Evolutionary conservation across 345 rosid genomes (phyloP).

Genomic region (Murraya paniculata): DNA sequence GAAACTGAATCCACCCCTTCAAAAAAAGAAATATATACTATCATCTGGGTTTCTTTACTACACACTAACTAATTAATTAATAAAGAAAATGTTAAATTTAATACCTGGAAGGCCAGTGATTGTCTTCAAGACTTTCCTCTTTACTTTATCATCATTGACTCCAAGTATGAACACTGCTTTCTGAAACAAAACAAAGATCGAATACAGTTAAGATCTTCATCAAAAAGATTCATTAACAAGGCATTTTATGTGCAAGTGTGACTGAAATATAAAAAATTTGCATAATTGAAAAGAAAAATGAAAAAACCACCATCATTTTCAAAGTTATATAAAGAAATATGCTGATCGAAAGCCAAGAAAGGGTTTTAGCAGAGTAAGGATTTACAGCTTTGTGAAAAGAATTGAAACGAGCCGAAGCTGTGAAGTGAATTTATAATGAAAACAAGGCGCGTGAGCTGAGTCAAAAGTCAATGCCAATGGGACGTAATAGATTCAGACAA

Average conservation of each 20-base stretch:
- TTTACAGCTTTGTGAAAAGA: neutral
- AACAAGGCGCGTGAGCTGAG: neutral
- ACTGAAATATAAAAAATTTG: neutral
- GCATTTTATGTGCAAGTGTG: neutral
- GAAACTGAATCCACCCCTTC: slow-evolving; percentile 50
- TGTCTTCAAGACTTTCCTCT: slow-evolving; percentile 46
- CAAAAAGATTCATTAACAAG: too few relatives aligned
- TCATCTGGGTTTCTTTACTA: too few relatives aligned
- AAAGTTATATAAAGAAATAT: neutral
- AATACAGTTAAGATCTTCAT: neutral
- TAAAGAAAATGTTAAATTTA: neutral
- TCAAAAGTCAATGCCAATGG: neutral
- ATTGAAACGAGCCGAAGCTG: too few relatives aligned
- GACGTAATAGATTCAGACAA: neutral
- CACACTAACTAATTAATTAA: neutral
- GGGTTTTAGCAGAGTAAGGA: neutral
- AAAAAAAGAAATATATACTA: neutral
- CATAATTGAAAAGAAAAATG: neutral
- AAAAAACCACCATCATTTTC: slow-evolving; percentile 11
- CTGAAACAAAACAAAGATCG: slow-evolving; percentile 31
- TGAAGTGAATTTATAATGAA: neutral
- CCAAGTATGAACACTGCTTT: slow-evolving; percentile 52
- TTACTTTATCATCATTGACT: slow-evolving; percentile 30
- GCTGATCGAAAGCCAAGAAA: neutral
- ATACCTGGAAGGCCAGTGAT: slow-evolving; percentile 50